Conservation (phyloP, 257 asterid genomes). For the Orobanche coerulescens region DNA sequence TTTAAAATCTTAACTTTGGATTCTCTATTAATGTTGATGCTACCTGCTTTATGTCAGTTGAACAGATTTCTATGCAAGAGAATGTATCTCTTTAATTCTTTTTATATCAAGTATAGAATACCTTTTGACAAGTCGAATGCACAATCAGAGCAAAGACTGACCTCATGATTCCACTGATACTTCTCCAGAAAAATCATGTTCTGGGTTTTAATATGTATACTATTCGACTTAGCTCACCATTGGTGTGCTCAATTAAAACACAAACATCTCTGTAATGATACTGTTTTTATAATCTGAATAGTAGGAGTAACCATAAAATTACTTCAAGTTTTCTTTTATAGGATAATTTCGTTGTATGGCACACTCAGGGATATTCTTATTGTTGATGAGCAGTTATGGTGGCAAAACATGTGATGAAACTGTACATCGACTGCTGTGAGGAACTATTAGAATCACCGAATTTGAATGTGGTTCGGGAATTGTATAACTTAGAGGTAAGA, state of each 20-base stretch:
- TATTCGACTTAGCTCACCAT: background rate
- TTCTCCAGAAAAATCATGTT: background rate
- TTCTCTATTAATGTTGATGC: background rate
- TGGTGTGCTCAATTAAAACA: background rate
- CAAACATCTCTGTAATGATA: background rate
- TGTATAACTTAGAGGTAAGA: slow-evolving; percentile 72
- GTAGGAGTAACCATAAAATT: background rate
- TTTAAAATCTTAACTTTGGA: background rate
- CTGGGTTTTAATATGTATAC: background rate
- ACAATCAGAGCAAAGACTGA: background rate
- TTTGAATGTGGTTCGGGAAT: slow-evolving; percentile 57
- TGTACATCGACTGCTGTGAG: slow-evolving; percentile 66
- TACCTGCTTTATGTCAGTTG: background rate
- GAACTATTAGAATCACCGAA: slow-evolving; percentile 57
- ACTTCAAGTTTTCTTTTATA: slow-evolving; percentile 9
- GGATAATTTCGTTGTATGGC: slow-evolving; percentile 9
- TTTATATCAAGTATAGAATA: background rate
- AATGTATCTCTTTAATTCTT: background rate
- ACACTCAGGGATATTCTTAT: slow-evolving; percentile 19
- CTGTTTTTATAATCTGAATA: background rate
- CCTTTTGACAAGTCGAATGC: background rate
- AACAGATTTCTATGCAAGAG: background rate
- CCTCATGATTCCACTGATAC: background rate
- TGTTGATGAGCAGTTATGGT: slow-evolving; percentile 56
- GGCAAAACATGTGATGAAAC: slow-evolving; percentile 67